phyloP scores from a whole-genome alignment of 306 rosid species.

The Prosopis cineraria region DNA sequence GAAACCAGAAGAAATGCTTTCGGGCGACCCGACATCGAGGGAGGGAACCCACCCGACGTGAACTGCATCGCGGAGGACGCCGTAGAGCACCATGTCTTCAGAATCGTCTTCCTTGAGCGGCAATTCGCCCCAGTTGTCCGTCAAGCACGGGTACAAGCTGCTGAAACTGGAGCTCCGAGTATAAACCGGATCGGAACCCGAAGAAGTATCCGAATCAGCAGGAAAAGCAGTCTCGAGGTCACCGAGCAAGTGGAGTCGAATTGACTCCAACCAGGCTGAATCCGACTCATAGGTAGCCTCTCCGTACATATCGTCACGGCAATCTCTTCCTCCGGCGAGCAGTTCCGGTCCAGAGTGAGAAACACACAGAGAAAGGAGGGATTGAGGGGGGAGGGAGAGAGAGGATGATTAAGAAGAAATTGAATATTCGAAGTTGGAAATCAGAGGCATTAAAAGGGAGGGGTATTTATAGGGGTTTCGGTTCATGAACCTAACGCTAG shows the following conservation, averaged over 20 bases:
- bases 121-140: constrained; percentile 78
- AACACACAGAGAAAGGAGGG: neutral
- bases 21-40: constrained; percentile 41
- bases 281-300: constrained; percentile 50
- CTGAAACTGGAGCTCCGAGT: constrained; percentile 71
- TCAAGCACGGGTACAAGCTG: constrained; percentile 68
- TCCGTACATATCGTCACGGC: constrained; percentile 35
- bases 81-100: constrained; percentile 87
- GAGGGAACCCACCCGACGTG: constrained; percentile 85
- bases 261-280: constrained; percentile 51
- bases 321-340: neutral
- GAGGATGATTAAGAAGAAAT: constrained; percentile 2
- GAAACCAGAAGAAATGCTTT: constrained; percentile 25
- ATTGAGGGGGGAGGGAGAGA: no score
- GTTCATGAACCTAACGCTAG: constrained; percentile 52
- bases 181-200: constrained; percentile 45
- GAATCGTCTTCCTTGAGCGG: constrained; percentile 86
- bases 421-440: constrained; percentile 38
- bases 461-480: constrained; percentile 50
- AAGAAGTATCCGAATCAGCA: constrained; percentile 24
- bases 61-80: constrained; percentile 78
- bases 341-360: neutral
- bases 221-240: constrained; percentile 50
- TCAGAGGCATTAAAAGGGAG: neutral
- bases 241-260: constrained; percentile 72